Evolutionary conservation across 805 yeast genomes (phyloP).

Genomic region (Ogataea siamensis): DNA sequence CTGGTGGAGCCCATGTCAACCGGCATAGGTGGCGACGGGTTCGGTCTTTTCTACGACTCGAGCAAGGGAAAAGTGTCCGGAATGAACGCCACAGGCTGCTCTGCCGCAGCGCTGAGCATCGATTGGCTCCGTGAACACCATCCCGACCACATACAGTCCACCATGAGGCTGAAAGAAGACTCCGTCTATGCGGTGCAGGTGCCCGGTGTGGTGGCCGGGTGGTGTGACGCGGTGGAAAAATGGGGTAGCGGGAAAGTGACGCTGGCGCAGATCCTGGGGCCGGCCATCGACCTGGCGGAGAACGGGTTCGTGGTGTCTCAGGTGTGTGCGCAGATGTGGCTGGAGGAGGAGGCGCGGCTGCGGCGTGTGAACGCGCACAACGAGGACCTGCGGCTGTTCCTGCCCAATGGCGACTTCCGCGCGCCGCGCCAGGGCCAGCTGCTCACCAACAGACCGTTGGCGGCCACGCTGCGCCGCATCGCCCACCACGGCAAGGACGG

Average conservation of each 20-base stretch:
- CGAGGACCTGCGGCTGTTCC: slow-evolving; percentile 31
- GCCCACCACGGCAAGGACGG: slow-evolving; percentile 61
- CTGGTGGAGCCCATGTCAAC: slow-evolving; percentile 59
- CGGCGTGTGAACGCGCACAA: slow-evolving; percentile 34
- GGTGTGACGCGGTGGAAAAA: slow-evolving; percentile 63
- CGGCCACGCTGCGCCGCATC: slow-evolving; percentile 49
- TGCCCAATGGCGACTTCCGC: slow-evolving; percentile 35
- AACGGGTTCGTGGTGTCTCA: slow-evolving; percentile 64
- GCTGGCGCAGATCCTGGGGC: slow-evolving; percentile 54
- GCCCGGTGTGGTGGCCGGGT: slow-evolving; percentile 80
- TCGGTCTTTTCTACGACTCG: slow-evolving; percentile 56
- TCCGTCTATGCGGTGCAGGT: slow-evolving; percentile 65
- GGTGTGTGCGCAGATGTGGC: slow-evolving; percentile 54
- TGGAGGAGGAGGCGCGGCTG: slow-evolving; percentile 39
- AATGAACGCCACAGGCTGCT: slow-evolving; percentile 72
- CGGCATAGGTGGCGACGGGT: slow-evolving; percentile 70
- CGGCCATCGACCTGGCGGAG: slow-evolving; percentile 69
- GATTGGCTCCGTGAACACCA: slow-evolving; percentile 43
- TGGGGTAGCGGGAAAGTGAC: slow-evolving; percentile 75
- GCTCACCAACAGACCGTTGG: slow-evolving; percentile 50
- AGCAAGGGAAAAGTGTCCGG: slow-evolving; percentile 55
- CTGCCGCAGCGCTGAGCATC: slow-evolving; percentile 50
- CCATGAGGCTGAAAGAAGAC: slow-evolving; percentile 44
- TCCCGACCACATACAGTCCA: slow-evolving; percentile 43
- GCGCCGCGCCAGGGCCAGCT: slow-evolving; percentile 62